Percentiles rank a stretch among this genome's conserved stretches.
phyloP scores from a whole-genome alignment of 192 early-diverging fungal species.

The Cladochytrium replicatum region DNA sequence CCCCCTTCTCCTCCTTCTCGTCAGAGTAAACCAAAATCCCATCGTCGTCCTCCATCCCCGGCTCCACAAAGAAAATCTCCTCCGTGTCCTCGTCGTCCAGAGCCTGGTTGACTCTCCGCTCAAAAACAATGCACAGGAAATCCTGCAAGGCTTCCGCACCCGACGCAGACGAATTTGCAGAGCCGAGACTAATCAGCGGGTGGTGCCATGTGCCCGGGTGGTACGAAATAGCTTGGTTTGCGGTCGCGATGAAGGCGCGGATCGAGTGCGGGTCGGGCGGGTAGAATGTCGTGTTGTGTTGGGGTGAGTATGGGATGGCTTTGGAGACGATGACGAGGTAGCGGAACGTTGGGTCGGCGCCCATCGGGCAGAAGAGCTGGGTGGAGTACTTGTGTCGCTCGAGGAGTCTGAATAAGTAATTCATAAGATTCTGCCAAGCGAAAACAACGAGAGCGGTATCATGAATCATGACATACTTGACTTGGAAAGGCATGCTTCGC shows the following conservation, averaged over 20 bases:
- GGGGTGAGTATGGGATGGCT: no score
- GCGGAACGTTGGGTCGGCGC: conserved; percentile 10
- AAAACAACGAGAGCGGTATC: no score
- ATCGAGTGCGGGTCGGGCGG: conserved; percentile 63
- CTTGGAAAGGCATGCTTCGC: no score
- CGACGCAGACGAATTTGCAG: conserved; percentile 8
- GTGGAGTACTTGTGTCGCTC: conserved; percentile 79
- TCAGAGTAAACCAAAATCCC: no score
- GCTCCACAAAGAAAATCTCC: conserved; percentile 43
- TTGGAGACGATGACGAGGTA: conserved; percentile 80
- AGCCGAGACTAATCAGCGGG: conserved; percentile 70
- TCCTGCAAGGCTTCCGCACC: background rate
- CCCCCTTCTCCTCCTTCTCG: no score
- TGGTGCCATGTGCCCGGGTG: conserved; percentile 78
- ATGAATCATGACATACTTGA: no score
- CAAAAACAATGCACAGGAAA: conserved; percentile 70
- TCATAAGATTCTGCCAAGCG: no score
- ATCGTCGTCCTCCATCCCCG: no score
- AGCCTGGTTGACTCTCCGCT: conserved; percentile 39
- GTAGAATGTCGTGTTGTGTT: conserved; percentile 52
- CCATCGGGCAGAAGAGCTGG: conserved; percentile 80
- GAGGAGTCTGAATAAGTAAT: no score
- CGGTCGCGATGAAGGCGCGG: conserved; percentile 59
- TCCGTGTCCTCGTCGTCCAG: conserved; percentile 64
- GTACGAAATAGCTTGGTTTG: conserved; percentile 75